Percentiles rank a stretch among this genome's conserved stretches.
These are phyloP conservation scores for Calycina marina DNA, from an alignment of 2,329 filamentous ascomycete genomes.

Conservation along the genomic window DNA sequence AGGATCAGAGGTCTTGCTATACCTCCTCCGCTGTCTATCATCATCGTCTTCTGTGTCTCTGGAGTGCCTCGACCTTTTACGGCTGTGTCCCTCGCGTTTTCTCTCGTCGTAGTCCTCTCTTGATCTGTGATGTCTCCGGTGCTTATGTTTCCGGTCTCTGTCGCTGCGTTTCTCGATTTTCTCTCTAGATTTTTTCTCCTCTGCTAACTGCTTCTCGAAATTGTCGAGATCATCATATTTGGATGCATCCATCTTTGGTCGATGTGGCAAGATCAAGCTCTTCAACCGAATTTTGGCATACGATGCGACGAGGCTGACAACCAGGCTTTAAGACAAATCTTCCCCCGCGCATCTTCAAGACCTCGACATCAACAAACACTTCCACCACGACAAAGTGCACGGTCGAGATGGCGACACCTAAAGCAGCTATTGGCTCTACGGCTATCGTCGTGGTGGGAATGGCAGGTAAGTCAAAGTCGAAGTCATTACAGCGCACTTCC, in stretches of 20 bases:
- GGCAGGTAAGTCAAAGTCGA: conserved; percentile 47
- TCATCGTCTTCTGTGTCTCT: conserved; percentile 24
- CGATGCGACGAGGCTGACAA: too few species aligned
- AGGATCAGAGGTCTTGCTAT: conserved; percentile 30
- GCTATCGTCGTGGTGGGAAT: conserved; percentile 92
- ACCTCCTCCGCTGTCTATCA: conserved; percentile 18
- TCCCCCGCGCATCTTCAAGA: conserved; percentile 12
- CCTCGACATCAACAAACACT: conserved; percentile 2
- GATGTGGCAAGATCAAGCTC: too few species aligned
- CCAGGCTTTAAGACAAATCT: too few species aligned
- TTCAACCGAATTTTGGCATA: too few species aligned
- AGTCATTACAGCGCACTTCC: conserved; percentile 1
- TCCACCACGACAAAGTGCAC: too few species aligned
- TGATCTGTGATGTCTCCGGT: conserved; percentile 18
- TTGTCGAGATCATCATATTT: conserved; percentile 40
- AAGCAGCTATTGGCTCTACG: conserved; percentile 34
- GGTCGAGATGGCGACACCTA: conserved; percentile 31
- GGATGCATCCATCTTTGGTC: neutral
- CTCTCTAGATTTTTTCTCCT: conserved; percentile 42
- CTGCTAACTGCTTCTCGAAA: conserved; percentile 64
- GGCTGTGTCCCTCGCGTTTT: conserved; percentile 33
- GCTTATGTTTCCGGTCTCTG: conserved; percentile 25
- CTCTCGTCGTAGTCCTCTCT: conserved; percentile 15
- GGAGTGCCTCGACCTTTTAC: conserved; percentile 42
- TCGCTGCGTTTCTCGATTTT: conserved; percentile 31